Evolutionary conservation across 345 rosid genomes (phyloP), one percentile per base, ranked within the genome.

Genomic region (Dipteronia sinensis): DNA sequence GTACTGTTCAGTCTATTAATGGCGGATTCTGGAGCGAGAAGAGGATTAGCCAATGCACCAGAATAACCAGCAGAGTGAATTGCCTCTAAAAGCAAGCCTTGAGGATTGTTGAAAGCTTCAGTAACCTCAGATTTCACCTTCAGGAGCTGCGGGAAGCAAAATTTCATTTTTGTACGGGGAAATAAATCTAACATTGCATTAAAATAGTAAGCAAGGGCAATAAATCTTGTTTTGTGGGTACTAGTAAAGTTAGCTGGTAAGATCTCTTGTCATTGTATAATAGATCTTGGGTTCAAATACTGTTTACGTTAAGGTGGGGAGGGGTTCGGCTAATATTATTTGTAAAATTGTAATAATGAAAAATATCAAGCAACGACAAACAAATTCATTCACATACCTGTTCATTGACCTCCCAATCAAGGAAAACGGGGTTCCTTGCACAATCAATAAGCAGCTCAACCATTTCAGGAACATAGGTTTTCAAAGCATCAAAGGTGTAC

Each of bases 401-500:
- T 82, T 92, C 98, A 64, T 86, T 87, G 78, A 96, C 88, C 83
- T 94, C 97, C 97, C 98, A 96, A 76, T 92, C 98, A 78, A 96
- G 79, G 89, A 96, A 96, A 76, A 83, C 90, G 68, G 98, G 98
- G 79, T 96, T 92, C 78, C 98, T 90, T 67, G 94, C 98, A 82
- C 87, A 87, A 78, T 94, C 99, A 69, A 92, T 17, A 79, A 92
- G 95, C 83, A 96, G 85, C 80, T 96, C 99, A 12, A 89, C 94
- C 99, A 94, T 94, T 82, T 88, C 87, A 12, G 98, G 98, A 77
- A 92, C 92, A 86, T 95, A 85, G 4, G 92, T 92, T 87, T 89
- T 96, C 71, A 96, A 79, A 75, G 99, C 98, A 89, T 96, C 98
- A 75, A 92, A 87, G 12, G 94, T 91, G 82, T 96, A 96, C 44